phyloP scores from a whole-genome alignment of 2,329 filamentous ascomycete genomes.

The Pseudogymnoascus sp. region DNA sequence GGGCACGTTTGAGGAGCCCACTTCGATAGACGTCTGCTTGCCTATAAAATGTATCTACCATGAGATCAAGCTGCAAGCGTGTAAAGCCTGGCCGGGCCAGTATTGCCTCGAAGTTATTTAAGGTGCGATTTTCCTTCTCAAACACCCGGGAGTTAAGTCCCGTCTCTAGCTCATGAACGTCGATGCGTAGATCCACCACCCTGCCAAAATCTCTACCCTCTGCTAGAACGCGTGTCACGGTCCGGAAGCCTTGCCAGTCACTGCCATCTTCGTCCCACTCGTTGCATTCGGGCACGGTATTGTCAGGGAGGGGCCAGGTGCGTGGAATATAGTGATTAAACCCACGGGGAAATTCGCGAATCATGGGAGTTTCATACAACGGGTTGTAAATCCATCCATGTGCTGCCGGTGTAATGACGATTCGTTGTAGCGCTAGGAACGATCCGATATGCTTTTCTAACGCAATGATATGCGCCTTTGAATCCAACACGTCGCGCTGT shows the following conservation, averaged over 20 bases:
- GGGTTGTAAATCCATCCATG: slow-evolving; percentile 34
- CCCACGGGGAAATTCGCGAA: slow-evolving; percentile 34
- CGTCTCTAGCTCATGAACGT: slow-evolving; percentile 26
- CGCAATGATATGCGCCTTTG: slow-evolving; percentile 26
- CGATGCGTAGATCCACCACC: slow-evolving; percentile 33
- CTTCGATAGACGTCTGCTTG: too few relatives aligned
- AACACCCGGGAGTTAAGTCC: slow-evolving; percentile 10
- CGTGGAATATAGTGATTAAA: slow-evolving; percentile 31
- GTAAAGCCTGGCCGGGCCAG: too few relatives aligned
- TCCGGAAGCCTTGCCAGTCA: slow-evolving; percentile 30
- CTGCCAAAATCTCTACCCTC: slow-evolving; percentile 16
- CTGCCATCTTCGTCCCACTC: slow-evolving; percentile 18
- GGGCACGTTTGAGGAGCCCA: too few relatives aligned
- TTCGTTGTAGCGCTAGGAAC: slow-evolving; percentile 32
- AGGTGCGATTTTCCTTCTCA: too few relatives aligned
- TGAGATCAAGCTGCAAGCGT: too few relatives aligned
- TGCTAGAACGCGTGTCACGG: slow-evolving; percentile 26
- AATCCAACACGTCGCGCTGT: slow-evolving; percentile 28
- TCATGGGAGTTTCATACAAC: slow-evolving; percentile 37
- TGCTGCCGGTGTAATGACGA: slow-evolving; percentile 36
- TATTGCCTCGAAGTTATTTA: too few relatives aligned
- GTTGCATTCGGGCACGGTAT: slow-evolving; percentile 1
- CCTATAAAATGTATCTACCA: too few relatives aligned
- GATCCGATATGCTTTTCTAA: slow-evolving; percentile 30
- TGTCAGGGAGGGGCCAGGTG: not conserved